These are phyloP conservation scores for Chytridiales sp. DNA, from an alignment of 371 early-diverging fungal species.

Conservation along the genomic window DNA sequence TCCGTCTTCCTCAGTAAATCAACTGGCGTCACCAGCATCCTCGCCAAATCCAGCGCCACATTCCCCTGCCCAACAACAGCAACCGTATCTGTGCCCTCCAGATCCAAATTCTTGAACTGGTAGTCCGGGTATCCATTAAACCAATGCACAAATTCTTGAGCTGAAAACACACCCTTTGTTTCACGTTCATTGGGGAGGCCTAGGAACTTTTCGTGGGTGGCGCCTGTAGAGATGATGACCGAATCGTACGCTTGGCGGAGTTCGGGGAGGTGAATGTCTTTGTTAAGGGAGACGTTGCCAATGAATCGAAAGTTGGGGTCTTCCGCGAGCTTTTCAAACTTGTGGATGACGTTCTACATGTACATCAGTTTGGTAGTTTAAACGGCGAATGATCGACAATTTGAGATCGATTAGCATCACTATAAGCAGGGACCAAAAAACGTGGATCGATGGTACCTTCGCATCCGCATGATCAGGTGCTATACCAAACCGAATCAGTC, in stretches of 20 bases:
- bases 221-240: conserved; percentile 87
- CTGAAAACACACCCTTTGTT: conserved; percentile 66
- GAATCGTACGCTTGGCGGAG: conserved; percentile 72
- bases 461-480: conserved; percentile 99
- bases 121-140: conserved; percentile 87
- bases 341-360: conserved; percentile 67
- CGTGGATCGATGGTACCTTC: conserved; percentile 57
- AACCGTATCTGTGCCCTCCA: conserved; percentile 69
- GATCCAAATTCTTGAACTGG: conserved; percentile 51
- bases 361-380: not conserved
- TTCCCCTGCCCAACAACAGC: conserved; percentile 95
- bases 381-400: not conserved
- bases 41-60: conserved; percentile 92
- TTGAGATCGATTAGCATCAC: not conserved
- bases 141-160: conserved; percentile 90
- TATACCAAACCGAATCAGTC: conserved; percentile 93
- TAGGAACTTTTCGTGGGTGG: conserved; percentile 69
- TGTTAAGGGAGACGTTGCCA: conserved; percentile 67
- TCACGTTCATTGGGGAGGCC: conserved; percentile 67
- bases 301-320: conserved; percentile 73
- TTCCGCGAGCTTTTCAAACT: conserved; percentile 75
- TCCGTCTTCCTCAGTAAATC: conserved; percentile 83
- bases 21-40: conserved; percentile 78
- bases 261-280: conserved; percentile 28
- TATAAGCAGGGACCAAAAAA: not conserved